These are phyloP conservation scores for Cynara cardunculus DNA, from an alignment of 129 eudicot genomes.

Conservation along the genomic window DNA sequence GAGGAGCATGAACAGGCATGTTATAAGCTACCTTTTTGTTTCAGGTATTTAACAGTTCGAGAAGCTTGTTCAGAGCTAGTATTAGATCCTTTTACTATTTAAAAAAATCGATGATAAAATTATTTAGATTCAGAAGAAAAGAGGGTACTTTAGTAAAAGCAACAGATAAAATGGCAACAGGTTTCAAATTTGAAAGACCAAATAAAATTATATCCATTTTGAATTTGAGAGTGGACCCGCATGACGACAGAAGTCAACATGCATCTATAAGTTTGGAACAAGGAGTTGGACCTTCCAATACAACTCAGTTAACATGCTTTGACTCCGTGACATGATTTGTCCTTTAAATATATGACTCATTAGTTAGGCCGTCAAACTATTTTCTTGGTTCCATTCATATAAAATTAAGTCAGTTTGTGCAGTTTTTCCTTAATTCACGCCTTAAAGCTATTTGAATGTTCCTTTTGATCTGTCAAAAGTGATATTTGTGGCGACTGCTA, in stretches of 20 bases:
- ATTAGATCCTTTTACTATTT: not conserved
- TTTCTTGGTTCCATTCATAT: not conserved
- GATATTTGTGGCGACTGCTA: conserved; percentile 96
- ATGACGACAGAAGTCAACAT: no score
- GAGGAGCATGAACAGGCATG: no score
- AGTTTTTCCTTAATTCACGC: conserved; percentile 48
- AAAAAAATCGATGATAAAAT: not conserved
- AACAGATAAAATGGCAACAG: not conserved
- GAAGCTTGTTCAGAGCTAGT: no score
- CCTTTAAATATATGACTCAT: not conserved
- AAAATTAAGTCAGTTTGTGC: not conserved
- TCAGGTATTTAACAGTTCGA: no score
- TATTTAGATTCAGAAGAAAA: not conserved
- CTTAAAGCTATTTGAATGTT: conserved; percentile 81
- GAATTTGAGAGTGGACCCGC: not conserved
- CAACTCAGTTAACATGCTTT: not conserved
- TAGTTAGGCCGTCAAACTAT: not conserved
- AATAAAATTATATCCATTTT: not conserved
- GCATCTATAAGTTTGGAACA: not conserved
- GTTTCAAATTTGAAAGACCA: not conserved
- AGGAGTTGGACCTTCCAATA: not conserved
- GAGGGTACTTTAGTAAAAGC: conserved; percentile 8
- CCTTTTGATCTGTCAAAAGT: conserved; percentile 96
- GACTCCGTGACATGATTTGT: not conserved
- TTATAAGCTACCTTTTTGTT: no score